Conservation (phyloP, 352 stramenopile species). For the Globisporangium uncinulatum region DNA sequence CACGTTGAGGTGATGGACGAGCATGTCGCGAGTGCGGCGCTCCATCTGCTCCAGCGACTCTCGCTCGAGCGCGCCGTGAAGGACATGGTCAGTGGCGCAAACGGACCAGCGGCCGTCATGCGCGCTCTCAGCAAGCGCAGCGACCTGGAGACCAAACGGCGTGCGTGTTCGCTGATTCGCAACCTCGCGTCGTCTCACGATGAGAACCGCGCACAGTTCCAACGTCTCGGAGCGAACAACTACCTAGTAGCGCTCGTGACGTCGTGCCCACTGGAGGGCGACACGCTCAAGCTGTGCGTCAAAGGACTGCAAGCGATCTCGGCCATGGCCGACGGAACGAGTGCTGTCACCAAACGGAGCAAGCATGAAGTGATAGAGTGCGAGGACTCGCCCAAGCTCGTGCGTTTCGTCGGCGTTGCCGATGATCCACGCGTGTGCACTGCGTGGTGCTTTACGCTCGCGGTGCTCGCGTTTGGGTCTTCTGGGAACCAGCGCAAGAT, state of each 20-base stretch:
- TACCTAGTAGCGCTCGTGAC: constrained; percentile 26
- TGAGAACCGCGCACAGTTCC: constrained; percentile 43
- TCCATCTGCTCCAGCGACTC: constrained; percentile 54
- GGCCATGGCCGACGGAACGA: constrained; percentile 36
- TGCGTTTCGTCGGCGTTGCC: constrained; percentile 17
- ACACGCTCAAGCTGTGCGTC: constrained; percentile 30
- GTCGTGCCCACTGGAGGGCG: not conserved
- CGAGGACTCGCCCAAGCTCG: constrained; percentile 30
- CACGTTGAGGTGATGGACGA: constrained; percentile 32
- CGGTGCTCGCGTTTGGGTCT: constrained; percentile 32
- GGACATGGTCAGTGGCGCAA: constrained; percentile 26
- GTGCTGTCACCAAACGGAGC: constrained; percentile 21
- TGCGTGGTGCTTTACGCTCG: constrained; percentile 41
- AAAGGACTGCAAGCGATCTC: constrained; percentile 45
- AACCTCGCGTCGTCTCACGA: constrained; percentile 49
- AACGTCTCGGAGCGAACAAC: constrained; percentile 36
- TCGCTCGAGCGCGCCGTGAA: constrained; percentile 32
- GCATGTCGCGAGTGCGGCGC: constrained; percentile 28
- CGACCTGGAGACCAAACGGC: constrained; percentile 18
- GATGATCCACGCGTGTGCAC: constrained; percentile 29
- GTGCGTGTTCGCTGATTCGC: constrained; percentile 36
- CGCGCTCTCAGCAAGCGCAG: constrained; percentile 26
- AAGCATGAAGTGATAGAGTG: constrained; percentile 64
- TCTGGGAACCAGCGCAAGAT: constrained; percentile 47
- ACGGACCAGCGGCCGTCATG: constrained; percentile 39